These are phyloP conservation scores for Xenosphaeropsis pyriputrescens DNA, from an alignment of 2,329 filamentous ascomycete genomes.

Conservation along the genomic window DNA sequence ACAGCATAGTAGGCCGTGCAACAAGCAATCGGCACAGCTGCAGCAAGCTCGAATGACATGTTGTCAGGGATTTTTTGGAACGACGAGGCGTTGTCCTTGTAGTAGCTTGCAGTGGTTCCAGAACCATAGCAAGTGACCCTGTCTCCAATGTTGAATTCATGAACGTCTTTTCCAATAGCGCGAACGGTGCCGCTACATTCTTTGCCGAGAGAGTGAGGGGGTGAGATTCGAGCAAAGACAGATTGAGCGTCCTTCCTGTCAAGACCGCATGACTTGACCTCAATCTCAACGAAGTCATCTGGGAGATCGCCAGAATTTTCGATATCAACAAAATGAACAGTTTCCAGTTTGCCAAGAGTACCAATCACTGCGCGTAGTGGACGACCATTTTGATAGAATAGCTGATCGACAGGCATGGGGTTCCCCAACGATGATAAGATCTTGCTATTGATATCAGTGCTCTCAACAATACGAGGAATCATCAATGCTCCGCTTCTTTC, in stretches of 20 bases:
- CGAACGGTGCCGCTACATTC: slow-evolving; percentile 20
- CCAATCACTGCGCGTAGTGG: slow-evolving; percentile 3
- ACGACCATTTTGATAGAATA: neutral
- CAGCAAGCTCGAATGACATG: slow-evolving; percentile 6
- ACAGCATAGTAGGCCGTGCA: slow-evolving; percentile 7
- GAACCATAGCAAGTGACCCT: slow-evolving; percentile 21
- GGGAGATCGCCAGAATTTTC: slow-evolving; percentile 1
- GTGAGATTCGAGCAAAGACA: slow-evolving; percentile 13
- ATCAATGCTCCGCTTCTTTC: slow-evolving; percentile 15
- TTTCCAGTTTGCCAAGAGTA: slow-evolving; percentile 12
- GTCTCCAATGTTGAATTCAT: slow-evolving; percentile 21
- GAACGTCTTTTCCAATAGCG: slow-evolving; percentile 14
- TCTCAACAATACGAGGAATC: slow-evolving; percentile 13
- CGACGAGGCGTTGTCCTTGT: neutral
- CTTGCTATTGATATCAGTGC: slow-evolving; percentile 22
- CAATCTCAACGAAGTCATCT: slow-evolving; percentile 3
- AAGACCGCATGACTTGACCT: slow-evolving; percentile 4
- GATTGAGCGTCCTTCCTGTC: slow-evolving; percentile 12
- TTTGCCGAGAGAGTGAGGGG: slow-evolving; percentile 27
- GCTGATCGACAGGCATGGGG: slow-evolving; percentile 19
- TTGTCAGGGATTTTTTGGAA: slow-evolving; percentile 3
- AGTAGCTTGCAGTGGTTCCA: neutral
- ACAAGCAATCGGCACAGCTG: slow-evolving; percentile 6
- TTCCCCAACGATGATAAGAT: slow-evolving; percentile 14
- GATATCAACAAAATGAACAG: slow-evolving; percentile 13